Percentiles rank a stretch among this genome's conserved stretches.
Evolutionary conservation across 2,329 filamentous ascomycete species (phyloP).

Genomic region (Colletotrichum magnum): DNA sequence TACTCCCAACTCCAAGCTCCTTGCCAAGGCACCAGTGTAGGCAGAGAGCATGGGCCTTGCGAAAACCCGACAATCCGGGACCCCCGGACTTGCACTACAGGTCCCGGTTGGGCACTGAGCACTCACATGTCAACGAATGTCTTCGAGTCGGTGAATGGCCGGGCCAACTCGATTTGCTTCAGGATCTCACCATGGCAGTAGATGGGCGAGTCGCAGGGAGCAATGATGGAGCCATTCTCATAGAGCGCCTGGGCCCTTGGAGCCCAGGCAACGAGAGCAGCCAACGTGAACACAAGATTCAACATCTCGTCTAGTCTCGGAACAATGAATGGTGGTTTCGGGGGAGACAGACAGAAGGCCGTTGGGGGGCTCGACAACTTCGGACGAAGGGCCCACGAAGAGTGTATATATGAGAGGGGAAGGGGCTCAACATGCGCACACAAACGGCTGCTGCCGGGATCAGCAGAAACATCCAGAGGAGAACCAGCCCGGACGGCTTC

Average conservation of each 20-base stretch:
- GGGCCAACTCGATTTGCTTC: slow-evolving; percentile 72
- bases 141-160: slow-evolving; percentile 77
- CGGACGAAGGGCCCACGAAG: slow-evolving; percentile 12
- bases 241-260: slow-evolving; percentile 63
- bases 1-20: no score
- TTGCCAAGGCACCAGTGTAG: no score
- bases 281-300: slow-evolving; percentile 16
- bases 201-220: slow-evolving; percentile 76
- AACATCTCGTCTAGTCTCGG: slow-evolving; percentile 6
- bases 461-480: background rate
- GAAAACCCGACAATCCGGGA: no score
- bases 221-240: slow-evolving; percentile 71
- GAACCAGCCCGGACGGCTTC: slow-evolving; percentile 27
- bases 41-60: no score
- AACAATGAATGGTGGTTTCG: background rate
- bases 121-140: slow-evolving; percentile 78
- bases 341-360: background rate
- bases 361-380: background rate
- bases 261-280: slow-evolving; percentile 34
- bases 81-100: background rate
- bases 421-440: background rate
- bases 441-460: slow-evolving; percentile 5
- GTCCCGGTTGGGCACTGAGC: background rate
- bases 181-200: slow-evolving; percentile 78
- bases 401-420: slow-evolving; percentile 26